phyloP scores from a whole-genome alignment of 2,329 filamentous ascomycete species.

The Aspergillus flavus region DNA sequence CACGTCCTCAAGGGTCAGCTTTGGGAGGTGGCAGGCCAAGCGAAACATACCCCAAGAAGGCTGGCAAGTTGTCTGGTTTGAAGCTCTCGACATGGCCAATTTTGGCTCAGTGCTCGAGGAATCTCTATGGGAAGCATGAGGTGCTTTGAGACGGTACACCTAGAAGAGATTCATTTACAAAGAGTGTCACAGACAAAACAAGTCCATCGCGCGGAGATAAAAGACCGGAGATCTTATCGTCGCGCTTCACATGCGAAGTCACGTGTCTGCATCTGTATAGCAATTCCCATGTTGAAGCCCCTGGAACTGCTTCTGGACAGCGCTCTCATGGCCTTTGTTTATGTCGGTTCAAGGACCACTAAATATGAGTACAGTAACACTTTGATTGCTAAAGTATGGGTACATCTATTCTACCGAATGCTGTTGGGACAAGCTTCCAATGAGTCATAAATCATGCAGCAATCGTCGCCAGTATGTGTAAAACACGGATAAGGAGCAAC shows the following conservation, averaged over 20 bases:
- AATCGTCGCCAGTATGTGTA: constrained; percentile 17
- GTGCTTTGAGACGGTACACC: not conserved
- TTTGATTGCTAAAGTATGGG: constrained; percentile 29
- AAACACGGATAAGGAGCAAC: constrained; percentile 12
- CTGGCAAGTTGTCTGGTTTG: constrained; percentile 45
- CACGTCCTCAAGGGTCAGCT: not conserved
- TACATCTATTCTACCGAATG: constrained; percentile 40
- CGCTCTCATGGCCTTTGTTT: not conserved
- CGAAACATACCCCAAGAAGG: constrained; percentile 41
- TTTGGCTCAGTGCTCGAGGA: constrained; percentile 36
- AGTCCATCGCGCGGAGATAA: not conserved
- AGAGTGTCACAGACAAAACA: not conserved
- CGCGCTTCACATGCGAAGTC: constrained; percentile 11
- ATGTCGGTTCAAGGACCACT: not conserved
- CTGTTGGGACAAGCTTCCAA: constrained; percentile 21
- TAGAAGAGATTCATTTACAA: not conserved
- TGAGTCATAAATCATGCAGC: constrained; percentile 18
- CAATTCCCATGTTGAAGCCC: not conserved
- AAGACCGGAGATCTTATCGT: constrained; percentile 8
- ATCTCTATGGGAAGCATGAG: constrained; percentile 38
- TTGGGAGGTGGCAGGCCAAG: constrained; percentile 14
- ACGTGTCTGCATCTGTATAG: constrained; percentile 4
- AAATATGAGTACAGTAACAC: constrained; percentile 6
- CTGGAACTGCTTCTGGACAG: not conserved
- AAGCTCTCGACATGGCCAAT: constrained; percentile 48